These are phyloP conservation scores for Drechslerella dactyloides DNA, from an alignment of 2,329 filamentous ascomycete genomes.

Conservation along the genomic window DNA sequence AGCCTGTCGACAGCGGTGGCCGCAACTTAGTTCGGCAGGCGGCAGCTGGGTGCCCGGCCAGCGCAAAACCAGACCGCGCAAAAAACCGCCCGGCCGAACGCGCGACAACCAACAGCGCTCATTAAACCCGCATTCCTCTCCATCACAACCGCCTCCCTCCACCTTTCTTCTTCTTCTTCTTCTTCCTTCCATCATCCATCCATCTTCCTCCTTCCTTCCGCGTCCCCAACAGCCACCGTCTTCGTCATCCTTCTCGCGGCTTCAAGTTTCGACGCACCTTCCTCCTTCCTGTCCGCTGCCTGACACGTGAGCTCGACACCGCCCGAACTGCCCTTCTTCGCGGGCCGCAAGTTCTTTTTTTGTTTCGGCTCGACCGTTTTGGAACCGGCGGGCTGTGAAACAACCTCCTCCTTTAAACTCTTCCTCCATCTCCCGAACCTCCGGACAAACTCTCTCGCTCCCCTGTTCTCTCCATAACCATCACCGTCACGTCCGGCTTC, in stretches of 20 bases:
- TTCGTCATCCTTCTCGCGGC: slow-evolving; percentile 27
- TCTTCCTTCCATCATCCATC: slow-evolving; percentile 18
- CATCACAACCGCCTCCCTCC: slow-evolving; percentile 5
- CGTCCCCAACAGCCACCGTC: slow-evolving; percentile 18
- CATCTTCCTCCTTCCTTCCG: slow-evolving; percentile 38
- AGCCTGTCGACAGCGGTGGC: too few species aligned
- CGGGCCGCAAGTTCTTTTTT: slow-evolving; percentile 45
- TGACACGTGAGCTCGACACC: slow-evolving; percentile 23
- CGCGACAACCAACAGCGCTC: not conserved
- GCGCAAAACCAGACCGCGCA: slow-evolving; percentile 28
- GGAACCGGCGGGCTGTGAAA: slow-evolving; percentile 23
- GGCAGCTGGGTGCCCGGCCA: slow-evolving; percentile 1
- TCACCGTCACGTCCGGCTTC: not conserved
- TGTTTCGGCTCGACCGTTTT: slow-evolving; percentile 22
- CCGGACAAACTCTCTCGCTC: not conserved
- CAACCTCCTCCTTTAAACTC: slow-evolving; percentile 30
- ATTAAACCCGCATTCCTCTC: not conserved
- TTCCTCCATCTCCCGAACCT: slow-evolving; percentile 18
- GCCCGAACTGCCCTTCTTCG: slow-evolving; percentile 34
- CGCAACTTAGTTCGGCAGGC: too few species aligned
- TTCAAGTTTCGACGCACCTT: slow-evolving; percentile 9
- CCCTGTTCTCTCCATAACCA: not conserved
- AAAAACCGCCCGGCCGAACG: slow-evolving; percentile 33
- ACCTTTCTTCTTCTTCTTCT: slow-evolving; percentile 4
- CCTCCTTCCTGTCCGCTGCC: slow-evolving; percentile 31